Base-by-base conservation (phyloP, 257 asterid species). In the Striga asiatica region DNA sequence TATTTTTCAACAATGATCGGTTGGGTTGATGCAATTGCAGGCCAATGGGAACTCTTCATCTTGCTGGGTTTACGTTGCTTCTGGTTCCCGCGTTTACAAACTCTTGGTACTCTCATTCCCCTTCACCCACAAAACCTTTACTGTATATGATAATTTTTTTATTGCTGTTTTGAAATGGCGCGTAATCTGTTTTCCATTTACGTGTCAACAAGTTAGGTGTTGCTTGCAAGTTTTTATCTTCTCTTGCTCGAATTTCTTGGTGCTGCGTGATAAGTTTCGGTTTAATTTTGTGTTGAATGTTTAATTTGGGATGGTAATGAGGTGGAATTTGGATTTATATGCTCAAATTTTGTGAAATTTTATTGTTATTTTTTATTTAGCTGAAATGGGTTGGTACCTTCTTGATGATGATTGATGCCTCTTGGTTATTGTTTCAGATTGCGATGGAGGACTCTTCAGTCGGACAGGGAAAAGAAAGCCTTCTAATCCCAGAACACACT, bases 51-150 rank as follows among this genome's bases (percentile, higher is more conserved):
- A 69, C 46, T 76, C 41, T 13, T 62, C 80, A 2, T 80, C 88
- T 66, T 84, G 95, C 72, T 80, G 89, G 80, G 79, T 88, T 60
- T 91, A 87, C 70, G 46, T 91, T 51, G 95, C 98, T 60, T 84
- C 94, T 58, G 94, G 76, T 39, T 76, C 77, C 66, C 74, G 65
- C 47, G 37, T 87, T 55, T 87, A 84, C 77, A 82, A 67, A 71
- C 62, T 87, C 53, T 77, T 39, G 12, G 98, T 89, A 70, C 61
- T 79, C 37, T 34, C 41, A 10, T 10, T 34, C 41, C 41, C 41
- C 5, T 34, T 34, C 1, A 34, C 9, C 9, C 41, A 34, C n/a
- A 6, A 34, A 7, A 14, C 1, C 2, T 42, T 34, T n/a, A 24
- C 24, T 9, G 0, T 61, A 8, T 39, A 8, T 39, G 52, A 22